Conservation (phyloP, 169 alveolate species). For the Plasmodium fragile region DNA sequence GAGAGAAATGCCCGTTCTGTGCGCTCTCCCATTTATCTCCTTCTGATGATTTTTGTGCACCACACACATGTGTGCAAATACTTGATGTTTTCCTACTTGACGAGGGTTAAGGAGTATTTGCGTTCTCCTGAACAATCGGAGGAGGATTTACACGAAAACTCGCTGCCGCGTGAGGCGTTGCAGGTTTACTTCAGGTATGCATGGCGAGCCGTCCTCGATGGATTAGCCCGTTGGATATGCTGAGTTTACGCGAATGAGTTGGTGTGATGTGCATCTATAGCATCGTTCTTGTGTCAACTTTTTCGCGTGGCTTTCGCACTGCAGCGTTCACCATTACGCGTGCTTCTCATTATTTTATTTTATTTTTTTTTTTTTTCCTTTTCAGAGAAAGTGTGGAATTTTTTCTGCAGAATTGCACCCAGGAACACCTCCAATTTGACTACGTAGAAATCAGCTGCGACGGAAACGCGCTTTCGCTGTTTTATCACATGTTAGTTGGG, state of each 20-base stretch:
- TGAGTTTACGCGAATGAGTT: background rate
- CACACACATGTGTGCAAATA: conserved; percentile 21
- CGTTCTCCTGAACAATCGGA: background rate
- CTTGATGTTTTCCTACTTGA: conserved; percentile 19
- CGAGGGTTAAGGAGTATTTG: conserved; percentile 2
- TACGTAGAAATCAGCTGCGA: conserved; percentile 32
- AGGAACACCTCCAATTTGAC: conserved; percentile 34
- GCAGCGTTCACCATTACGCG: background rate
- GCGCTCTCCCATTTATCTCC: conserved; percentile 30
- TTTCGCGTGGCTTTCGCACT: background rate
- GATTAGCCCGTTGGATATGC: background rate
- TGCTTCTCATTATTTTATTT: background rate
- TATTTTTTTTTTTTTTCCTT: background rate
- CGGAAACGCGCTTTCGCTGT: conserved; percentile 23
- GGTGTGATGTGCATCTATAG: background rate
- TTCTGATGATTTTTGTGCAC: conserved; percentile 35
- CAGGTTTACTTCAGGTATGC: background rate
- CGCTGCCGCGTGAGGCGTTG: background rate
- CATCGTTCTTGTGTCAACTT: background rate
- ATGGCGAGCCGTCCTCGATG: too few relatives aligned
- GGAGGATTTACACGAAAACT: background rate
- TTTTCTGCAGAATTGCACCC: background rate
- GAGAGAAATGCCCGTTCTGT: conserved; percentile 3
- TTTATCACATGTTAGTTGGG: conserved; percentile 52
- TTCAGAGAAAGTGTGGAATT: conserved; percentile 60